These are phyloP conservation scores for Nemania sp. DNA, from an alignment of 2,329 filamentous ascomycete genomes.

Conservation along the genomic window DNA sequence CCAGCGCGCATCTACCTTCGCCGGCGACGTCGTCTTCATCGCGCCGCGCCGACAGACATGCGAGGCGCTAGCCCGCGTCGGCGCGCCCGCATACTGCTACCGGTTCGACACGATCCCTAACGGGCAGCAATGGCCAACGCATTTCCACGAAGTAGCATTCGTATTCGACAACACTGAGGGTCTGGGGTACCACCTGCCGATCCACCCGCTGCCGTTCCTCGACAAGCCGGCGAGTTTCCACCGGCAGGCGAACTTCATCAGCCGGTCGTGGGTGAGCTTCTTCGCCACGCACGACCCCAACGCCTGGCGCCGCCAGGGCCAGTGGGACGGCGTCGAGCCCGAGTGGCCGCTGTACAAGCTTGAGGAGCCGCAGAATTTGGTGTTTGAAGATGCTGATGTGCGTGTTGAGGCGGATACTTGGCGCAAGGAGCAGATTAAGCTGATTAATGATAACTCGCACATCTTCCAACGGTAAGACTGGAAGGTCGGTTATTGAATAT, in stretches of 20 bases:
- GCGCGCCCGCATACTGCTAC: conserved; percentile 2
- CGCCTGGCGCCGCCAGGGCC: conserved; percentile 4
- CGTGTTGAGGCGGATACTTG: conserved; percentile 7
- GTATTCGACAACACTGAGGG: conserved; percentile 10
- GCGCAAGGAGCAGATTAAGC: conserved; percentile 7
- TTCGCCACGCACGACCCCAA: conserved; percentile 9
- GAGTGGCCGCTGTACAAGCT: conserved; percentile 6
- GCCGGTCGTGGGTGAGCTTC: conserved; percentile 12
- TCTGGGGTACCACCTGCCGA: conserved; percentile 1
- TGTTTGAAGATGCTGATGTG: not conserved
- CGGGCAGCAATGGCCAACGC: conserved; percentile 9
- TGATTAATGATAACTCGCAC: conserved; percentile 9
- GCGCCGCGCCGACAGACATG: conserved; percentile 9
- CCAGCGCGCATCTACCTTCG: conserved; percentile 8
- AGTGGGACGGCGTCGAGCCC: conserved; percentile 7
- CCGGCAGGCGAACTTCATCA: conserved; percentile 3
- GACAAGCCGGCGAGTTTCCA: not conserved
- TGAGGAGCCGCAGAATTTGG: conserved; percentile 1
- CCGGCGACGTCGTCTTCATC: conserved; percentile 9
- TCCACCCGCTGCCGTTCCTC: conserved; percentile 2
- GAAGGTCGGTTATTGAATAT: not conserved
- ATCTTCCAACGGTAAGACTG: conserved; percentile 2
- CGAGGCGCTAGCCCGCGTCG: not conserved
- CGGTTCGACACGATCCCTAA: conserved; percentile 3
- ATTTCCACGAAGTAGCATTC: conserved; percentile 11